Base-by-base conservation (phyloP, 768 basidiomycete genomes). In the Dacryopinax spathularia region DNA sequence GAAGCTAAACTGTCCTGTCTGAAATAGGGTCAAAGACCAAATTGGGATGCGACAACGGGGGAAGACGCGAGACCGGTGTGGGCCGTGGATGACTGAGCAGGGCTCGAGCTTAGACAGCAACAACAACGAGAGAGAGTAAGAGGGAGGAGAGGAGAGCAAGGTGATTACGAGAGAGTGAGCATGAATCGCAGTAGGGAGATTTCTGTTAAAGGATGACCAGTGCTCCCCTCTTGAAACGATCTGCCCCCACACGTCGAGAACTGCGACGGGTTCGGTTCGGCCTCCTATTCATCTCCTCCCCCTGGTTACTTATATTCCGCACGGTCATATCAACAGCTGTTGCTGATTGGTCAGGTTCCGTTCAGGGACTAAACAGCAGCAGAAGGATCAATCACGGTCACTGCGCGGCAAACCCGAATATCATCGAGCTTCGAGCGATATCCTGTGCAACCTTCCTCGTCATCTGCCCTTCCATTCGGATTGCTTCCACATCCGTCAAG, bases 381-480 rank as follows among this genome's bases (percentile, higher is more conserved):
- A n/a, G n/a, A 20, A 5, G 13, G 13, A 12, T 20, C 22, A 13
- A 56, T 56, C 29, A 31, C 25, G 13, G n/a, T n/a, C 25, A 22
- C 25, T 56, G 48, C 48, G 29, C 48, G 48, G 48, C 48, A 13
- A 56, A n/a, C 31, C 48, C 48, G 48, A 56, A 56, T 31, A 20
- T 56, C 48, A 15, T 20, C 48, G 3, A 56, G 25, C 48, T 56
- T 56, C 31, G 25, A 27, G 25, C 48, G 25, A 2, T 29, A 56
- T 56, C 48, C 48, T 56, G 48, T 56, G 48, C 48, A 31, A 22
- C n/a, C 22, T 29, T 27, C 48, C 18, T 29, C 48, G 29, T 29
- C 48, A 56, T 56, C 48, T 56, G n/a, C 48, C 25, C 48, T 56
- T 56, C 48, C 18, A 56, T 56, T 56, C 48, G 13, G 48, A 31